Percentiles rank a stretch among this genome's conserved stretches.
These are phyloP conservation scores for Apiosordaria backusii DNA, from an alignment of 495 filamentous ascomycete genomes.

Conservation along the genomic window DNA sequence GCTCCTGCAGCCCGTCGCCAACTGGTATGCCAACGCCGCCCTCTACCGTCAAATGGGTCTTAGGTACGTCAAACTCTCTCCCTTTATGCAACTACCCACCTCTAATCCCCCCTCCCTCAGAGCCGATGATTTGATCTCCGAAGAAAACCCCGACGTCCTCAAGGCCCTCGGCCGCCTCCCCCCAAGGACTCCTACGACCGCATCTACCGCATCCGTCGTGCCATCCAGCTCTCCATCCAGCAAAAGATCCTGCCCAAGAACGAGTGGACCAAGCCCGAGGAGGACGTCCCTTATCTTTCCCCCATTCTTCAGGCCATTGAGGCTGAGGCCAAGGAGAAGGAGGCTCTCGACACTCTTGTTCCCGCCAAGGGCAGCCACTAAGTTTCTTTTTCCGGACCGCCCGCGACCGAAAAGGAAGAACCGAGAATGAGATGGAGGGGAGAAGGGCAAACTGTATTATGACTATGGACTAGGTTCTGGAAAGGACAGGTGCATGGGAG, in stretches of 20 bases:
- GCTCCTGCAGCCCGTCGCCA: slow-evolving; percentile 71
- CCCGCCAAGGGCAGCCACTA: slow-evolving; percentile 53
- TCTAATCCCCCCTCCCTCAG: slow-evolving; percentile 29
- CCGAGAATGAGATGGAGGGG: background rate
- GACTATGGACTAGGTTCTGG: background rate
- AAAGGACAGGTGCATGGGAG: background rate
- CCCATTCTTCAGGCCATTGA: slow-evolving; percentile 41
- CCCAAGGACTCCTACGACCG: slow-evolving; percentile 92
- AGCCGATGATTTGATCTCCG: slow-evolving; percentile 86
- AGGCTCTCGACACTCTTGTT: slow-evolving; percentile 76
- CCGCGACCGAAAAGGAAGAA: background rate
- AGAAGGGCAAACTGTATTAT: background rate
- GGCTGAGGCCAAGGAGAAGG: slow-evolving; percentile 75
- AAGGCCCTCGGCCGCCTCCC: slow-evolving; percentile 83
- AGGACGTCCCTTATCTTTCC: slow-evolving; percentile 36
- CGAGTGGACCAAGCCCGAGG: slow-evolving; percentile 64
- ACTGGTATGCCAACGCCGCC: slow-evolving; percentile 78
- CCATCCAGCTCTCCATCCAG: slow-evolving; percentile 71
- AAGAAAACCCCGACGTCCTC: slow-evolving; percentile 83
- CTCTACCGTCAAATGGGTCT: slow-evolving; percentile 93
- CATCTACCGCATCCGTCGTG: slow-evolving; percentile 91
- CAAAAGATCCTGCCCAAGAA: slow-evolving; percentile 80
- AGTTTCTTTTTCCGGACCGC: background rate
- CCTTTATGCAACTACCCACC: background rate
- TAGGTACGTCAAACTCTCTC: slow-evolving; percentile 54